Percentiles rank a stretch among this genome's conserved stretches.
These are phyloP conservation scores for Epichloe typhina DNA, from an alignment of 2,329 filamentous ascomycete genomes.

Conservation along the genomic window DNA sequence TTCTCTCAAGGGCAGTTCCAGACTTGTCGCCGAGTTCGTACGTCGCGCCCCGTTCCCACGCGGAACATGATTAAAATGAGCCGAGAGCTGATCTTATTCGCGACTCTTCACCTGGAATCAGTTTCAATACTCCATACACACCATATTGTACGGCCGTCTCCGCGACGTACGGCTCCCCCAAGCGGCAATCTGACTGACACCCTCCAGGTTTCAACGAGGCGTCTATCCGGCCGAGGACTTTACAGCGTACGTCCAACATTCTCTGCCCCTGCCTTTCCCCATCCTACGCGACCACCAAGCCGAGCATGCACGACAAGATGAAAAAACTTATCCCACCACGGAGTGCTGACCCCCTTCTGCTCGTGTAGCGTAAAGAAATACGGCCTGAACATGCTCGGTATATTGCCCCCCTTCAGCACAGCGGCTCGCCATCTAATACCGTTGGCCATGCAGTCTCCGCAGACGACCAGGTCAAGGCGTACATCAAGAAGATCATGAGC, in stretches of 20 bases:
- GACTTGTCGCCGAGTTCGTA: conserved; percentile 90
- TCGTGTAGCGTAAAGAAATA: conserved; percentile 74
- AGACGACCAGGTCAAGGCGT: conserved; percentile 96
- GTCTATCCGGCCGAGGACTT: conserved; percentile 94
- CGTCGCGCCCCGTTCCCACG: neutral
- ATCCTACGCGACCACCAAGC: neutral
- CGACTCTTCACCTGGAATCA: conserved; percentile 17
- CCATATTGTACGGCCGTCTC: conserved; percentile 57
- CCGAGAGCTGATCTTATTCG: neutral
- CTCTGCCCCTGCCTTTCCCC: neutral
- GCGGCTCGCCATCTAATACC: conserved; percentile 8
- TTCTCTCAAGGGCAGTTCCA: conserved; percentile 70
- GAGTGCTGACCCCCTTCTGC: neutral
- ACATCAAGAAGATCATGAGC: conserved; percentile 98
- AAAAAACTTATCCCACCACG: no score
- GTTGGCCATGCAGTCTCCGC: conserved; percentile 51
- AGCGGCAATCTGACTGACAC: neutral
- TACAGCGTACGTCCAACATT: conserved; percentile 45
- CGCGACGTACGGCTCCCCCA: neutral
- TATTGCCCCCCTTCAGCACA: no score
- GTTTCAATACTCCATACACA: conserved; percentile 98
- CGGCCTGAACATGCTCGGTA: conserved; percentile 91
- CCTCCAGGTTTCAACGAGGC: conserved; percentile 63
- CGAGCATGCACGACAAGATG: no score
- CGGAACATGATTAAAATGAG: neutral